Evolutionary conservation across 306 rosid genomes (phyloP).

Genomic region (Castanospermum australe): DNA sequence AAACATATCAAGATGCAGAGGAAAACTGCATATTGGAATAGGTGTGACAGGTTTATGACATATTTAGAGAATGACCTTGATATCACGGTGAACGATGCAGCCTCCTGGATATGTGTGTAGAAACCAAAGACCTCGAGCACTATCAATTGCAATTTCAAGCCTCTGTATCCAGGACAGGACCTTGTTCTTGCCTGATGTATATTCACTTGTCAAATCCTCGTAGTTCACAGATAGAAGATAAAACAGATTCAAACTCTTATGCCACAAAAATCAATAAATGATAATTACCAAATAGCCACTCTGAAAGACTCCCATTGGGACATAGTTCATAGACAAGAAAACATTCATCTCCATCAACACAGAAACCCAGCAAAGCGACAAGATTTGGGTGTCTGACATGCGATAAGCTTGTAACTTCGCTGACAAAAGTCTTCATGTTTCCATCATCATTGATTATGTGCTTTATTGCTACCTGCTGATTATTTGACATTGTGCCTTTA

Average conservation of each 20-base stretch:
- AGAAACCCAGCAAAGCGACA: constrained; percentile 52
- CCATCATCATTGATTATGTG: constrained; percentile 64
- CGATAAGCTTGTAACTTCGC: constrained; percentile 59
- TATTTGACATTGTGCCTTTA: constrained; percentile 48
- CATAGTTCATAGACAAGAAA: constrained; percentile 74
- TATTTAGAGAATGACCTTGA: constrained; percentile 46
- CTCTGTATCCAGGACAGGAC: constrained; percentile 57
- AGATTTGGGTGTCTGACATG: constrained; percentile 61
- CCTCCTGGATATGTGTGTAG: constrained; percentile 62
- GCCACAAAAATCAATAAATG: background rate
- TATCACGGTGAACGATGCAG: constrained; percentile 72
- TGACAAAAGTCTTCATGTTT: constrained; percentile 49
- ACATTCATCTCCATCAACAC: constrained; percentile 47
- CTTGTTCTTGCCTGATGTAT: constrained; percentile 50
- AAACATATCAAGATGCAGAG: background rate
- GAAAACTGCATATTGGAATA: background rate
- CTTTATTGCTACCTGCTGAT: constrained; percentile 56
- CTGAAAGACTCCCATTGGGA: constrained; percentile 58
- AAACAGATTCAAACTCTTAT: background rate
- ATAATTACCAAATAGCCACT: constrained; percentile 66
- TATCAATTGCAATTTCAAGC: constrained; percentile 60
- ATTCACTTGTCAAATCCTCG: constrained; percentile 24
- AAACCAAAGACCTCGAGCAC: constrained; percentile 67
- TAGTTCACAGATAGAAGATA: background rate
- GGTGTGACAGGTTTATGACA: background rate